These are phyloP conservation scores for Debaryomycetaceae sp. DNA, from an alignment of 1,139 yeast genomes.

Conservation along the genomic window DNA sequence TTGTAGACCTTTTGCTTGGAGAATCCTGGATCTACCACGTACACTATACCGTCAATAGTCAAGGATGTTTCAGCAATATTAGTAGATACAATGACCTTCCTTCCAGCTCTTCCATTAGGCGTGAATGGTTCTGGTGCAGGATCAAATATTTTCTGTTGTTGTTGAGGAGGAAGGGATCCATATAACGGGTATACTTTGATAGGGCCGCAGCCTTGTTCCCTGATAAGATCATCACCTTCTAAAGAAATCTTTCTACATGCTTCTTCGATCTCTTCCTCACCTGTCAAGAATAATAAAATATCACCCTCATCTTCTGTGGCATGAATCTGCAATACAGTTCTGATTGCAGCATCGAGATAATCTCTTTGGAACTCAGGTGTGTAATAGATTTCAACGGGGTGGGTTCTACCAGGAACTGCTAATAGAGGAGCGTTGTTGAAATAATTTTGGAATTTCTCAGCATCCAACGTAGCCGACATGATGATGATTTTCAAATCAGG, in stretches of 20 bases:
- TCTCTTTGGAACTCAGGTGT: constrained; percentile 96
- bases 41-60: constrained; percentile 96
- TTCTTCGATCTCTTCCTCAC: constrained; percentile 98
- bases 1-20: constrained; percentile 95
- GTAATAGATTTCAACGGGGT: constrained; percentile 93
- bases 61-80: constrained; percentile 97
- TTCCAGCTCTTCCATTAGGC: constrained; percentile 81
- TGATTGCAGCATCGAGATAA: constrained; percentile 88
- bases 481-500: constrained; percentile 87
- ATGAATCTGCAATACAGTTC: constrained; percentile 94
- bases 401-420: constrained; percentile 98
- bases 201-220: constrained; percentile 92
- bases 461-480: constrained; percentile 98
- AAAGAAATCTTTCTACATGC: constrained; percentile 85
- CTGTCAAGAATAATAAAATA: constrained; percentile 82
- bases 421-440: constrained; percentile 89
- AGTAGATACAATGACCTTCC: constrained; percentile 91
- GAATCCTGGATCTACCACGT: constrained; percentile 97
- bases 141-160: constrained; percentile 89
- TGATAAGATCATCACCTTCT: constrained; percentile 81
- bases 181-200: constrained; percentile 85
- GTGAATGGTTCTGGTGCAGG: constrained; percentile 69
- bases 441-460: constrained; percentile 89
- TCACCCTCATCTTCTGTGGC: constrained; percentile 96
- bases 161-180: constrained; percentile 94